These are phyloP conservation scores for Scedosporium apiospermum DNA, from an alignment of 2,329 filamentous ascomycete genomes.

Conservation along the genomic window DNA sequence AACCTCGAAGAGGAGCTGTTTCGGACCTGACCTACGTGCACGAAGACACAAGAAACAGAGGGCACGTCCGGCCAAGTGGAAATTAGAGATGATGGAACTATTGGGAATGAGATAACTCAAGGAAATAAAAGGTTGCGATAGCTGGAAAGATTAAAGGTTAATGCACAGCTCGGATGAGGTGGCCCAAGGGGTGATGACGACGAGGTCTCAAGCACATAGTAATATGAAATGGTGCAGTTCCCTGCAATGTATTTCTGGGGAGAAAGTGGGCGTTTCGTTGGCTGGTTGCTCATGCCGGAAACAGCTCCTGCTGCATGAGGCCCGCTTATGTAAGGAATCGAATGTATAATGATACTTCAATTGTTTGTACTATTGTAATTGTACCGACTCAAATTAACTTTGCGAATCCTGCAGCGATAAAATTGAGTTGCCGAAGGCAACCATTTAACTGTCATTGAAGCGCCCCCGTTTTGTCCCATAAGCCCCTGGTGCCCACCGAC, in stretches of 20 bases:
- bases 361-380: too few species aligned
- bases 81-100: background rate
- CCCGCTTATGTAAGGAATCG: background rate
- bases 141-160: background rate
- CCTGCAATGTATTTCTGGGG: background rate
- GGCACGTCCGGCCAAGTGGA: background rate
- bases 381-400: too few species aligned
- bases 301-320: background rate
- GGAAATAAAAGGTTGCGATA: conserved; percentile 3
- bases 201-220: conserved; percentile 11
- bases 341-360: background rate
- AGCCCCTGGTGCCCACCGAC: background rate
- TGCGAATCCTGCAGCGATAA: too few species aligned
- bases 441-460: too few species aligned
- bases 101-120: background rate
- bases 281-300: background rate
- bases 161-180: background rate
- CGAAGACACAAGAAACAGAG: background rate
- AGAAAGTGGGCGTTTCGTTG: background rate
- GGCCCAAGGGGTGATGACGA: conserved; percentile 7
- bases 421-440: too few species aligned
- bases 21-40: background rate
- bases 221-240: conserved; percentile 8
- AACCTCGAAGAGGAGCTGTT: background rate
- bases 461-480: background rate